Evolutionary conservation across 2,329 filamentous ascomycete species (phyloP).

Genomic region (Fusarium duplospermum): DNA sequence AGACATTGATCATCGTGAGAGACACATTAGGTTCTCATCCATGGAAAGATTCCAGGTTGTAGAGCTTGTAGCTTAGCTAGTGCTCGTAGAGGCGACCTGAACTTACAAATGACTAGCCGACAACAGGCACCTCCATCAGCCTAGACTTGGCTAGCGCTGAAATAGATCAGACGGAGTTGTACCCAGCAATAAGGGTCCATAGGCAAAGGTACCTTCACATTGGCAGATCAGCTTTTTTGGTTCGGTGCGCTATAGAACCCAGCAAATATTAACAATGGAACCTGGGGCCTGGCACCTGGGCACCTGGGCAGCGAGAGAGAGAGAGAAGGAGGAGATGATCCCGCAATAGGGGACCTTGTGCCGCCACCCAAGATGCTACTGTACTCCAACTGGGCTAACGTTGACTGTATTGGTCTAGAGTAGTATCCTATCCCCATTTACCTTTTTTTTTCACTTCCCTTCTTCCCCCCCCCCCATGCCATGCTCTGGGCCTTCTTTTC

Average conservation of each 20-base stretch:
- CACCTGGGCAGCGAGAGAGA: too few relatives aligned
- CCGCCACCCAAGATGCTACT: background rate
- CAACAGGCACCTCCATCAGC: background rate
- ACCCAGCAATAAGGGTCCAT: constrained; percentile 32
- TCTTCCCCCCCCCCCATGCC: background rate
- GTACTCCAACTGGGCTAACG: background rate
- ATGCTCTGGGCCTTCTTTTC: background rate
- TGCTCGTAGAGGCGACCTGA: background rate
- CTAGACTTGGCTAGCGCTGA: background rate
- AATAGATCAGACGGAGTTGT: background rate
- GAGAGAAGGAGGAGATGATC: background rate
- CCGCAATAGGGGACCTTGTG: constrained; percentile 2
- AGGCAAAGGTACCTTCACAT: background rate
- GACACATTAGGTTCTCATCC: background rate
- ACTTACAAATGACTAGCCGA: constrained; percentile 1
- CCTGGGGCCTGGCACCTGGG: background rate
- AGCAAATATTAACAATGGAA: background rate
- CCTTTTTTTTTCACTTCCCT: background rate
- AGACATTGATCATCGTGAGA: background rate
- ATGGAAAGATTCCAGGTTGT: background rate
- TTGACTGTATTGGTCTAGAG: background rate
- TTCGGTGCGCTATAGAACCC: background rate
- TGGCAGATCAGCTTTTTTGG: background rate
- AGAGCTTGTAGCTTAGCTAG: background rate
- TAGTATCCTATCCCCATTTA: background rate